Evolutionary conservation across 2,329 filamentous ascomycete genomes (phyloP).

Genomic region (Aureobasidium lini): DNA sequence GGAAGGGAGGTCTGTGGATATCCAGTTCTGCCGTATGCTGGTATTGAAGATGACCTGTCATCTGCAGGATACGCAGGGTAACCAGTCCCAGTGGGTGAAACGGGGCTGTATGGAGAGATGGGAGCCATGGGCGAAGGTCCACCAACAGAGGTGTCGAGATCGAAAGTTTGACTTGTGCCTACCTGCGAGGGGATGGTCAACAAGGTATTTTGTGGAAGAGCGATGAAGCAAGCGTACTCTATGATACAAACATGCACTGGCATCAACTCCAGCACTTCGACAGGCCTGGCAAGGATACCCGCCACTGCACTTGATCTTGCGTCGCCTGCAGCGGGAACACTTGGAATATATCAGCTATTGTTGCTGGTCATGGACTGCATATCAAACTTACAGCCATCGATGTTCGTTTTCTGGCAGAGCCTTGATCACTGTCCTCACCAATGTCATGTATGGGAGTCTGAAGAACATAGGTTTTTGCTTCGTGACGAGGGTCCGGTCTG

Average conservation of each 20-base stretch:
- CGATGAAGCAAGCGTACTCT: conserved; percentile 48
- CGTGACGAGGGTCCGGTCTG: background rate
- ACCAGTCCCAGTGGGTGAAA: background rate
- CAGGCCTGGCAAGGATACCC: conserved; percentile 83
- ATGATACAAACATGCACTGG: conserved; percentile 63
- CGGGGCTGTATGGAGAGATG: conserved; percentile 11
- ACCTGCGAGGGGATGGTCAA: background rate
- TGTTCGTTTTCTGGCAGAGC: conserved; percentile 14
- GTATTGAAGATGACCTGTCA: background rate
- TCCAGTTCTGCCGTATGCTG: conserved; percentile 1
- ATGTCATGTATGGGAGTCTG: conserved; percentile 26
- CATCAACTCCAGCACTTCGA: conserved; percentile 60
- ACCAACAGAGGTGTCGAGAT: conserved; percentile 1
- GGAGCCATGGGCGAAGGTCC: background rate
- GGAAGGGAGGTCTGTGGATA: conserved; percentile 1
- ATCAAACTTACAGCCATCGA: conserved; percentile 42
- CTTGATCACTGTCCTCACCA: conserved; percentile 29
- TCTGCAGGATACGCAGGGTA: conserved; percentile 7
- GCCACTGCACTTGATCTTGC: conserved; percentile 92
- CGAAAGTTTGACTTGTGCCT: conserved; percentile 13
- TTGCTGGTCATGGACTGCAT: conserved; percentile 41
- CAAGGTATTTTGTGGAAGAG: background rate
- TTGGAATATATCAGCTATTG: conserved; percentile 31
- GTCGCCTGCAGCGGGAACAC: conserved; percentile 84
- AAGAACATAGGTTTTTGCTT: conserved; percentile 16